Conservation (phyloP, 805 yeast genomes). For the Candida schatavii region DNA sequence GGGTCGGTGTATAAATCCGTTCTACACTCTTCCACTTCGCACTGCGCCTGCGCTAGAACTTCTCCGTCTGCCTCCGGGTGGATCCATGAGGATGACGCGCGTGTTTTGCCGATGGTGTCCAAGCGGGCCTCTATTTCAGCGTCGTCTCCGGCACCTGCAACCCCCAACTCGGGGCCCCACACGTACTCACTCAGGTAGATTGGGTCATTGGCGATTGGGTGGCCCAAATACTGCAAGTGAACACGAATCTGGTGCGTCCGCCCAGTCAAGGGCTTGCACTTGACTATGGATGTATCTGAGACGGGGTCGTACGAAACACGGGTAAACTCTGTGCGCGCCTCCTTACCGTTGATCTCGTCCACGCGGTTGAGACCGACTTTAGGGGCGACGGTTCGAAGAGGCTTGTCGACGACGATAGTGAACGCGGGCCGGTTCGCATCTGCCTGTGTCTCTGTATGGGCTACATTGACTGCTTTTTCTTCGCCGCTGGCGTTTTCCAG, state of each 20-base stretch:
- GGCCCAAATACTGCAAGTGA: conserved; percentile 73
- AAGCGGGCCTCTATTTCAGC: conserved; percentile 47
- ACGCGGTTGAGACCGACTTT: conserved; percentile 62
- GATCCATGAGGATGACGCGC: conserved; percentile 66
- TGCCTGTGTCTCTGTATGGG: no score
- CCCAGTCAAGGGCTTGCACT: conserved; percentile 86
- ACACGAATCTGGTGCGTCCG: conserved; percentile 95
- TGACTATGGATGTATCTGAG: conserved; percentile 64
- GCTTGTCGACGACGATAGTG: conserved; percentile 57
- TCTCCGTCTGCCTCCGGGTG: conserved; percentile 65
- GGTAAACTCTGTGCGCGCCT: conserved; percentile 69
- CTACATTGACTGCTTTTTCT: no score
- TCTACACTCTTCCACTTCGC: conserved; percentile 61
- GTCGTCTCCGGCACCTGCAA: conserved; percentile 50
- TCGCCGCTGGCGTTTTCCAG: no score
- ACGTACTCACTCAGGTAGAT: conserved; percentile 72
- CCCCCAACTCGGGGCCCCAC: conserved; percentile 81
- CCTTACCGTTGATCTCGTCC: conserved; percentile 54
- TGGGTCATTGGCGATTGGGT: conserved; percentile 56
- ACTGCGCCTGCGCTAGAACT: conserved; percentile 51
- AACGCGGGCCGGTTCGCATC: no score
- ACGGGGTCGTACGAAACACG: conserved; percentile 61
- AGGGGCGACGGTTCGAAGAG: conserved; percentile 70
- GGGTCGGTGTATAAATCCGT: conserved; percentile 81
- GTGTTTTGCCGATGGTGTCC: conserved; percentile 67